Percentiles rank a stretch among this genome's conserved stretches.
Conservation (phyloP, 2,329 filamentous ascomycete genomes). For the Diaporthe australafricana region DNA sequence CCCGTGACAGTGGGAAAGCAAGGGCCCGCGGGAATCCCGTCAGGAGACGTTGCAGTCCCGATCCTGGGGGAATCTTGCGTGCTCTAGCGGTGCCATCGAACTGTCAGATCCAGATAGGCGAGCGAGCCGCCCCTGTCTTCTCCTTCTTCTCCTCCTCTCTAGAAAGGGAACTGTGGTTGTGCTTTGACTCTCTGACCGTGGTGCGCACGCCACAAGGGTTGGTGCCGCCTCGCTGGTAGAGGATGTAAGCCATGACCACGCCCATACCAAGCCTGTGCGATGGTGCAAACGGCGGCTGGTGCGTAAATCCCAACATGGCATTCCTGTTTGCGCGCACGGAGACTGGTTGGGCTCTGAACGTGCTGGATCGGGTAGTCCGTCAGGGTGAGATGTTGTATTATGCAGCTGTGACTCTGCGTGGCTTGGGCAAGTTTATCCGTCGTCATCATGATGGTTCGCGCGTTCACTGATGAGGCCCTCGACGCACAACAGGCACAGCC, state of each 20-base stretch:
- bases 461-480: background rate
- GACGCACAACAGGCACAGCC: background rate
- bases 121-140: background rate
- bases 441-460: background rate
- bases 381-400: background rate
- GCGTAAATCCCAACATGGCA: background rate
- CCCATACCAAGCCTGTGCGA: background rate
- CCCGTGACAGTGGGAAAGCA: background rate
- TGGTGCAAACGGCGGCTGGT: slow-evolving; percentile 23
- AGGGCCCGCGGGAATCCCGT: background rate
- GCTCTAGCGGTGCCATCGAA: background rate
- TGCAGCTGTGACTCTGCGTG: background rate
- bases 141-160: no score
- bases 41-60: no score
- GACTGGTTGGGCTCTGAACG: background rate
- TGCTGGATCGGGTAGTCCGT: background rate
- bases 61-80: background rate
- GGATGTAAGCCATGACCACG: background rate
- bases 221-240: slow-evolving; percentile 3
- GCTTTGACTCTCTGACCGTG: background rate
- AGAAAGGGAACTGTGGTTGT: background rate
- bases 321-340: background rate
- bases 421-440: background rate
- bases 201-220: background rate
- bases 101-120: slow-evolving; percentile 1